Percentiles rank a stretch among this genome's conserved stretches.
Conservation (phyloP, 1,139 yeast species). For the Zygoascus sp. region DNA sequence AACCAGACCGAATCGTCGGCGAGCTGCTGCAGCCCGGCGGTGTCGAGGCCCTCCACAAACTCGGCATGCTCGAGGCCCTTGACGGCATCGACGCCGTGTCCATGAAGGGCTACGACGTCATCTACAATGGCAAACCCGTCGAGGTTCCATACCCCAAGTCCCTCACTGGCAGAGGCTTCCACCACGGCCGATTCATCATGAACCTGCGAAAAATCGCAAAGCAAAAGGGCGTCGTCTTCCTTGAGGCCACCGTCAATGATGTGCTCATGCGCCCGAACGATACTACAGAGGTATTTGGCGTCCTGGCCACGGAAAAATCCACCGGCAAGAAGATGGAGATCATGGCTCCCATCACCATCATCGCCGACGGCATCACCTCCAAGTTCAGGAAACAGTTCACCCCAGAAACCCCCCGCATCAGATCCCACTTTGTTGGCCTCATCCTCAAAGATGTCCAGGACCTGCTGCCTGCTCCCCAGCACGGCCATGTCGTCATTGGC, state of each 20-base stretch:
- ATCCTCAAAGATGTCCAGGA: constrained; percentile 57
- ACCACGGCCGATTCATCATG: constrained; percentile 82
- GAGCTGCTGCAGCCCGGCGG: constrained; percentile 97
- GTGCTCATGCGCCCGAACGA: constrained; percentile 44
- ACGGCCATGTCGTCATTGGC: constrained; percentile 90
- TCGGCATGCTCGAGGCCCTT: constrained; percentile 77
- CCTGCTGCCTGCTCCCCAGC: constrained; percentile 60
- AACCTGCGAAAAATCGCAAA: constrained; percentile 72
- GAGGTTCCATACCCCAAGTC: constrained; percentile 62
- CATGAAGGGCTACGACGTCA: constrained; percentile 76
- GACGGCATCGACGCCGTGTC: constrained; percentile 78
- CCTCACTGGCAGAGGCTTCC: constrained; percentile 74
- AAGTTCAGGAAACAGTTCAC: constrained; percentile 76
- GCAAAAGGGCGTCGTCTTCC: constrained; percentile 52
- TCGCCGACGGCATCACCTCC: constrained; percentile 94
- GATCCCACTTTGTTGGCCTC: constrained; percentile 84
- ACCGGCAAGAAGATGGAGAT: constrained; percentile 34
- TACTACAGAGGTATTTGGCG: constrained; percentile 60
- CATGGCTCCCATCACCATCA: constrained; percentile 61
- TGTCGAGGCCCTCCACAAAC: constrained; percentile 66
- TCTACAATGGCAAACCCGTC: constrained; percentile 55
- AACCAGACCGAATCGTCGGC: constrained; percentile 95
- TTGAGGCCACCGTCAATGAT: constrained; percentile 77
- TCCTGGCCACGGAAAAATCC: constrained; percentile 36
- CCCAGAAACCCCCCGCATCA: constrained; percentile 57